Evolutionary conservation across 257 asterid genomes (phyloP).

Genomic region (Agastache rugosa): DNA sequence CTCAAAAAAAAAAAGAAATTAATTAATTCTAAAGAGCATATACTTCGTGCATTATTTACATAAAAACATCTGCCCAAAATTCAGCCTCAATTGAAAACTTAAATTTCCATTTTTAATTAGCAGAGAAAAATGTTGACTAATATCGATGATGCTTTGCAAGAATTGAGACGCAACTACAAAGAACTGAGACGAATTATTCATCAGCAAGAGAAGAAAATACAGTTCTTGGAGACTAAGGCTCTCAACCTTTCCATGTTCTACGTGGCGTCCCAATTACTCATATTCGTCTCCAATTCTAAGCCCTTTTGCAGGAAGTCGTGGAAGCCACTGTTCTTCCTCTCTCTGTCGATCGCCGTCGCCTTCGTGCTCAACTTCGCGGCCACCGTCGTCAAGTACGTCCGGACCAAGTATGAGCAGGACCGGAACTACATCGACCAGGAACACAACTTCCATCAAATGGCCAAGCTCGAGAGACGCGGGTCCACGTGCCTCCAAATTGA

Average conservation of each 20-base stretch:
- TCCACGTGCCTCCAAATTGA: neutral
- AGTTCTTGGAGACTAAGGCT: conserved; percentile 38
- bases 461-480: neutral
- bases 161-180: conserved; percentile 27
- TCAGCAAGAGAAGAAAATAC: conserved; percentile 40
- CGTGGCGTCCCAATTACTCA: conserved; percentile 29
- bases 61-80: no score
- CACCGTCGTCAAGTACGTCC: conserved; percentile 28
- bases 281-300: conserved; percentile 31
- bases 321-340: conserved; percentile 34
- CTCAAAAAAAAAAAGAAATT: no score
- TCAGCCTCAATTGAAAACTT: no score
- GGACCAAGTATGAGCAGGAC: conserved; percentile 33
- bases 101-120: no score
- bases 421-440: conserved; percentile 35
- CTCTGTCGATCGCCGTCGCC: conserved; percentile 25
- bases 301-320: conserved; percentile 35
- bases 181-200: conserved; percentile 27
- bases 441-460: conserved; percentile 27
- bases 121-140: conserved; percentile 9
- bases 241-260: conserved; percentile 35
- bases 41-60: no score
- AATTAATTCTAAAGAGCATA: no score
- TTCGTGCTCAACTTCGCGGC: conserved; percentile 35
- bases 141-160: conserved; percentile 10